These are phyloP conservation scores for Fusarium verticillioides DNA, from an alignment of 2,329 filamentous ascomycete species.

Conservation along the genomic window DNA sequence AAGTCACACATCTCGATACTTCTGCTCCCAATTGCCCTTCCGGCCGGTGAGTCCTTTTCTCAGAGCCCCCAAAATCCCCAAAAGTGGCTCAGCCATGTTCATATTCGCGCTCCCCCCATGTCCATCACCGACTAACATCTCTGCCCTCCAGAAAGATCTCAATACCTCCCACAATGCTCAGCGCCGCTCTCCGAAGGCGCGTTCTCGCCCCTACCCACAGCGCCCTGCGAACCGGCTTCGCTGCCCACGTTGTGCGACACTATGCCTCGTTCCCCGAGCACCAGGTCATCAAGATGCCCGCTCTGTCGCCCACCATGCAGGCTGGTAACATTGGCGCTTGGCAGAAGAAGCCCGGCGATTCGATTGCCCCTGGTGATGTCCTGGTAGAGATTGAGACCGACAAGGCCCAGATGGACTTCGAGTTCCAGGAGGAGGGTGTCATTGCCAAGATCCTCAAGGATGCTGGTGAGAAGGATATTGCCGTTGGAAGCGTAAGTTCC, in stretches of 20 bases:
- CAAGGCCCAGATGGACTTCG: conserved; percentile 99
- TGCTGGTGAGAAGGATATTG: conserved; percentile 90
- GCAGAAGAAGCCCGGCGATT: conserved; percentile 97
- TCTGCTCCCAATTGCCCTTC: conserved; percentile 41
- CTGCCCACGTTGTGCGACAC: conserved; percentile 68
- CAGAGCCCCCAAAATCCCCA: background rate
- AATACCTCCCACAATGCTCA: conserved; percentile 63
- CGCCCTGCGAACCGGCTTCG: conserved; percentile 62
- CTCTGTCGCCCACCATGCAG: conserved; percentile 97
- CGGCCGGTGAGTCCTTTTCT: conserved; percentile 38
- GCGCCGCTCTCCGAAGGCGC: conserved; percentile 72
- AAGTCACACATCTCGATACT: conserved; percentile 36
- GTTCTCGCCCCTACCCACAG: conserved; percentile 63
- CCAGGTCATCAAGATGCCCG: conserved; percentile 97
- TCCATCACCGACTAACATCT: conserved; percentile 36
- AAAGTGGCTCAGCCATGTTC: conserved; percentile 26
- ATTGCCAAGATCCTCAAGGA: conserved; percentile 95
- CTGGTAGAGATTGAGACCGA: conserved; percentile 99
- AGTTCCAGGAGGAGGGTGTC: conserved; percentile 98
- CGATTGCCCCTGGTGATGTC: conserved; percentile 89
- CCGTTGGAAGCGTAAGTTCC: conserved; percentile 89
- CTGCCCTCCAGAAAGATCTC: conserved; percentile 44
- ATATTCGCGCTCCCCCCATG: conserved; percentile 37
- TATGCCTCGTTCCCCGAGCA: conserved; percentile 92
- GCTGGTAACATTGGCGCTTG: conserved; percentile 95